These are phyloP conservation scores for Glomus cerebriforme DNA, from an alignment of 192 early-diverging fungal genomes.

Conservation along the genomic window DNA sequence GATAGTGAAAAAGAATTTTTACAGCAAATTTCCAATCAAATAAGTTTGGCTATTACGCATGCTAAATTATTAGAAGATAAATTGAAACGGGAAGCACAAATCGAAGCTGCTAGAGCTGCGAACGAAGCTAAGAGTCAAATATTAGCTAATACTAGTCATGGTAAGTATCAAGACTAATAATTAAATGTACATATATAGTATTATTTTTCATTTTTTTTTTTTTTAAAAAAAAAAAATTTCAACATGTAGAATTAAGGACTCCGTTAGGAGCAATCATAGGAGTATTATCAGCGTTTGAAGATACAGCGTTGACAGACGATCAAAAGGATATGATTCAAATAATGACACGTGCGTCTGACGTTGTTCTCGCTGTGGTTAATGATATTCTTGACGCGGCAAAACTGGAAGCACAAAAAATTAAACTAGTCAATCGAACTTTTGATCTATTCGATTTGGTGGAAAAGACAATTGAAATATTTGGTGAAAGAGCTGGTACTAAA, in stretches of 20 bases:
- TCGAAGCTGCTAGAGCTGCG: conserved; percentile 45
- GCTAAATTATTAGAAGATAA: conserved; percentile 42
- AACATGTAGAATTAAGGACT: conserved; percentile 33
- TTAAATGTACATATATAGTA: background rate
- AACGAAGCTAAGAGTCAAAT: conserved; percentile 47
- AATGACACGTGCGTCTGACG: conserved; percentile 45
- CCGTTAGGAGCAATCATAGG: conserved; percentile 48
- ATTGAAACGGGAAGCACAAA: conserved; percentile 43
- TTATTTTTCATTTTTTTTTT: background rate
- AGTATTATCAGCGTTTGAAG: conserved; percentile 44
- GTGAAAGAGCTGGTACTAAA: conserved; percentile 40
- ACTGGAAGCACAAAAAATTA: conserved; percentile 44
- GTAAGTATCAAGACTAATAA: conserved; percentile 5
- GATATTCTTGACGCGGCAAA: conserved; percentile 46
- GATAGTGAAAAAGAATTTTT: conserved; percentile 44
- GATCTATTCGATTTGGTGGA: conserved; percentile 44
- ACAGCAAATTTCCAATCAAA: conserved; percentile 46
- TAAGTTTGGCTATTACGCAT: conserved; percentile 46
- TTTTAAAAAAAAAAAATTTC: background rate
- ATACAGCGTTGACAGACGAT: conserved; percentile 40
- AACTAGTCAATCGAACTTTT: conserved; percentile 46
- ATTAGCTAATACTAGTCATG: conserved; percentile 44
- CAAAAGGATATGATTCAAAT: conserved; percentile 49
- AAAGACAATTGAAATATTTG: conserved; percentile 44
- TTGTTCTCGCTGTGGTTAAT: conserved; percentile 44